These are phyloP conservation scores for Scleromitrula shiraiana DNA, from an alignment of 2,329 filamentous ascomycete genomes.

Conservation along the genomic window DNA sequence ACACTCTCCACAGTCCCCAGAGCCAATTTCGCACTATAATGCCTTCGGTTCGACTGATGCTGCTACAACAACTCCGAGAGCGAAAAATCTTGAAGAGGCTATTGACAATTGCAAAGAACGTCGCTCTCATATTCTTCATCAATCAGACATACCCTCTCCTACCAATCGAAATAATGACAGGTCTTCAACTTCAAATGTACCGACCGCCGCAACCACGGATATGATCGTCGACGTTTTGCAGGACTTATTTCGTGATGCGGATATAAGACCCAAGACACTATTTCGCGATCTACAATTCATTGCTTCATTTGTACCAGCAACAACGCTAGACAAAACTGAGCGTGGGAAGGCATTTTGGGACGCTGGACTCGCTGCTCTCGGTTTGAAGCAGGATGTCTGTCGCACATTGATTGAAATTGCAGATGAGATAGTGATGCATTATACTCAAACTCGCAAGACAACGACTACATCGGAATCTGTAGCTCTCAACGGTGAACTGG, in stretches of 20 bases:
- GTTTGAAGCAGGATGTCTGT: slow-evolving; percentile 75
- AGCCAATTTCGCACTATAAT: slow-evolving; percentile 22
- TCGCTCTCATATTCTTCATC: slow-evolving; percentile 48
- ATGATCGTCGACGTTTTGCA: slow-evolving; percentile 59
- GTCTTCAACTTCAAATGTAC: slow-evolving; percentile 47
- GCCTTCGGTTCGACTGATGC: slow-evolving; percentile 25
- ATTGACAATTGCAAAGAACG: slow-evolving; percentile 65
- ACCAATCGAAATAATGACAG: slow-evolving; percentile 68
- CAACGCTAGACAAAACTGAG: slow-evolving; percentile 53
- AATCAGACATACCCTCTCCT: slow-evolving; percentile 53
- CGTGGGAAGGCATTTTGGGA: slow-evolving; percentile 72
- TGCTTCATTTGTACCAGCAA: slow-evolving; percentile 54
- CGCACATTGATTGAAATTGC: slow-evolving; percentile 60
- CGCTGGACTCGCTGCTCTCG: slow-evolving; percentile 78
- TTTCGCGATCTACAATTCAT: slow-evolving; percentile 77
- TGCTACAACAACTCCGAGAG: slow-evolving; percentile 27
- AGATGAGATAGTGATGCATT: slow-evolving; percentile 58
- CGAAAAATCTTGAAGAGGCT: slow-evolving; percentile 52
- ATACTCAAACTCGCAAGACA: slow-evolving; percentile 54
- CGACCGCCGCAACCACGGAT: slow-evolving; percentile 32
- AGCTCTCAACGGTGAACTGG: slow-evolving; percentile 34
- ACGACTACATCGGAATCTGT: slow-evolving; percentile 21
- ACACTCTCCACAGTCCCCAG: slow-evolving; percentile 51
- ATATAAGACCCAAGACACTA: slow-evolving; percentile 67
- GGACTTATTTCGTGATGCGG: slow-evolving; percentile 57